Evolutionary conservation across 768 basidiomycete genomes (phyloP).

Genomic region (Auriscalpium orientale): DNA sequence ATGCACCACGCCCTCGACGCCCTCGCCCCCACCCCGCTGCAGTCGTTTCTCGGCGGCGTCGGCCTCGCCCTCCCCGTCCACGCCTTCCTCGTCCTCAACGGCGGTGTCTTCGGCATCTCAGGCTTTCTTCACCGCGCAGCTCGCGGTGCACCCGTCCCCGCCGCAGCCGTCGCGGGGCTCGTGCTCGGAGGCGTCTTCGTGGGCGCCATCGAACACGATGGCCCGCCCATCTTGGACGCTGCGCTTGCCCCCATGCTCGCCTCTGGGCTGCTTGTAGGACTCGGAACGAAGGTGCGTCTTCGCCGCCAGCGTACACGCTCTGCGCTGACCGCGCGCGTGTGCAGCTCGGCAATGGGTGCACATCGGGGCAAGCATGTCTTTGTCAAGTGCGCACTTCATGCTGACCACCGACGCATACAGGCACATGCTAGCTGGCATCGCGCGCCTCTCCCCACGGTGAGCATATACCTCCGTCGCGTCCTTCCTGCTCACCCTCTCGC

Average conservation of each 20-base stretch:
- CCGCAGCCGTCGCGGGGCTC: conserved; percentile 37
- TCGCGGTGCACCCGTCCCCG: conserved; percentile 36
- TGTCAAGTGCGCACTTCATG: not conserved
- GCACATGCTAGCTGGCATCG: conserved; percentile 58
- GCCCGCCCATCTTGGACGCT: conserved; percentile 17
- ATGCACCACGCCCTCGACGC: not conserved
- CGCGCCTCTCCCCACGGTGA: conserved; percentile 48
- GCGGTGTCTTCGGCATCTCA: conserved; percentile 52
- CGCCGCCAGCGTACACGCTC: not conserved
- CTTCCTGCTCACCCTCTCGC: not conserved
- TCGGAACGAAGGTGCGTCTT: conserved; percentile 36
- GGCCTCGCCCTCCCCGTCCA: conserved; percentile 46
- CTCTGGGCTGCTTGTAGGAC: conserved; percentile 50
- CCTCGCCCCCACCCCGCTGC: conserved; percentile 27
- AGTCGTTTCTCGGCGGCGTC: conserved; percentile 49
- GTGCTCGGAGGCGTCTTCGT: conserved; percentile 40
- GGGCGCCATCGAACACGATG: conserved; percentile 32
- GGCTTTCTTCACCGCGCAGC: conserved; percentile 49
- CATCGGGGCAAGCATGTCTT: conserved; percentile 40
- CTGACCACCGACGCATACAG: conserved; percentile 24
- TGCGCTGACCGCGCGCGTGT: not conserved
- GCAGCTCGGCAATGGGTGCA: conserved; percentile 55
- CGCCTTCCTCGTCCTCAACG: conserved; percentile 44
- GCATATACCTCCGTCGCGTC: not conserved
- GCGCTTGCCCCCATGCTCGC: conserved; percentile 27